Conservation (phyloP, 148 eudicot species). For the Camellia granthamiana region DNA sequence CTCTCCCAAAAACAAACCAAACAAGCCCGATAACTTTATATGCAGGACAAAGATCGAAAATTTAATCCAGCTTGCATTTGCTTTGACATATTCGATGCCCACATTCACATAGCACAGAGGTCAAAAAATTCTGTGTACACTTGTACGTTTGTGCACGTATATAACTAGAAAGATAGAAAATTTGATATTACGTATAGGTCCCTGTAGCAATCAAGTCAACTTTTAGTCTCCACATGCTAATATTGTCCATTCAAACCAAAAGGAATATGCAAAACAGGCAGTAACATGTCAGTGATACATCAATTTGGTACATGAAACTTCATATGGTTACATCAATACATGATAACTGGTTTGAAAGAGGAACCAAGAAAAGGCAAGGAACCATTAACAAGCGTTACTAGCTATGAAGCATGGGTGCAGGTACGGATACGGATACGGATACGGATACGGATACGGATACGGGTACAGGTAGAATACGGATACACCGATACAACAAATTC, state of each 20-base stretch:
- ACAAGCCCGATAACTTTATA: too few species aligned
- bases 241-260: neutral
- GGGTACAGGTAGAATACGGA: too few species aligned
- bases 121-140: neutral
- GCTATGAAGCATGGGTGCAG: too few species aligned
- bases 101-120: neutral
- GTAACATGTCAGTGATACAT: neutral
- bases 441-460: too few species aligned
- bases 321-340: neutral
- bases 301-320: neutral
- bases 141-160: neutral
- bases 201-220: slow-evolving; percentile 11
- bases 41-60: neutral
- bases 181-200: neutral
- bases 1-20: too few species aligned
- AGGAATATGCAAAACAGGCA: too few species aligned
- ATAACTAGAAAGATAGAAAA: neutral
- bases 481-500: too few species aligned
- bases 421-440: too few species aligned
- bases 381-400: neutral
- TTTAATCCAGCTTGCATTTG: neutral
- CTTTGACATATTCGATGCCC: neutral
- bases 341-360: neutral
- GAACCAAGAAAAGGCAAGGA: neutral
- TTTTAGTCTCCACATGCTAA: neutral